A percentile compares a stretch with the other conserved stretches of the same genome.
These are phyloP conservation scores for Eremothecium cymbalariae DNA, from an alignment of 1,139 yeast genomes.

Conservation along the genomic window DNA sequence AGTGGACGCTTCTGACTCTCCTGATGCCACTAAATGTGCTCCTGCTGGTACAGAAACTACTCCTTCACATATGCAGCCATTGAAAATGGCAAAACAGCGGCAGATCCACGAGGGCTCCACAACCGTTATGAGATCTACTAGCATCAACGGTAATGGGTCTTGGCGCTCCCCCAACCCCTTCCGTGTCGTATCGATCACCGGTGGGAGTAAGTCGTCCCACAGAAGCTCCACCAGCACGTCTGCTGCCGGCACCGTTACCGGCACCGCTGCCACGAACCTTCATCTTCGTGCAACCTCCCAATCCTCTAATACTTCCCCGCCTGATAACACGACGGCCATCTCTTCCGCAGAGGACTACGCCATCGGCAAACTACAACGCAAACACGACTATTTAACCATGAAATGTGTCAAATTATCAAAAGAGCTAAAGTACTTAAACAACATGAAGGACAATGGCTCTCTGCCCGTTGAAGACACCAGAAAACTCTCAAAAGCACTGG, in stretches of 20 bases:
- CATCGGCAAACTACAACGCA: slow-evolving; percentile 20
- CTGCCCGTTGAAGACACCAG: slow-evolving; percentile 34
- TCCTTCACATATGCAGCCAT: too few species aligned
- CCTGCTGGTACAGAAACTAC: too few species aligned
- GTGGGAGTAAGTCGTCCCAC: slow-evolving; percentile 11
- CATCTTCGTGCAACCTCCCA: background rate
- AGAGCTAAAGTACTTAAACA: slow-evolving; percentile 33
- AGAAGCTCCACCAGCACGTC: slow-evolving; percentile 12
- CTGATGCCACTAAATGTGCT: too few species aligned
- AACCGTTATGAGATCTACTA: slow-evolving; percentile 7
- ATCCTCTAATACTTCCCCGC: slow-evolving; percentile 10
- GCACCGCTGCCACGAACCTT: slow-evolving; percentile 1
- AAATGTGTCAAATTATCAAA: slow-evolving; percentile 33
- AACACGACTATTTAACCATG: slow-evolving; percentile 23
- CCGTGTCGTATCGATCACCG: slow-evolving; percentile 30
- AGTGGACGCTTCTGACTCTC: too few species aligned
- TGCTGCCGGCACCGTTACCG: slow-evolving; percentile 3
- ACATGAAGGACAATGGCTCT: slow-evolving; percentile 31
- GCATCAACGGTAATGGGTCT: slow-evolving; percentile 5
- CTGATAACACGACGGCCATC: slow-evolving; percentile 23
- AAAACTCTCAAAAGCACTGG: slow-evolving; percentile 32
- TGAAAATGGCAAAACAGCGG: slow-evolving; percentile 2
- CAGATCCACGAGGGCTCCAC: too few species aligned
- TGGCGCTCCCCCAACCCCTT: slow-evolving; percentile 27
- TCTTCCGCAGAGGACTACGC: slow-evolving; percentile 12